Conservation (phyloP, 805 yeast species). For the Yarrowia sp. region DNA sequence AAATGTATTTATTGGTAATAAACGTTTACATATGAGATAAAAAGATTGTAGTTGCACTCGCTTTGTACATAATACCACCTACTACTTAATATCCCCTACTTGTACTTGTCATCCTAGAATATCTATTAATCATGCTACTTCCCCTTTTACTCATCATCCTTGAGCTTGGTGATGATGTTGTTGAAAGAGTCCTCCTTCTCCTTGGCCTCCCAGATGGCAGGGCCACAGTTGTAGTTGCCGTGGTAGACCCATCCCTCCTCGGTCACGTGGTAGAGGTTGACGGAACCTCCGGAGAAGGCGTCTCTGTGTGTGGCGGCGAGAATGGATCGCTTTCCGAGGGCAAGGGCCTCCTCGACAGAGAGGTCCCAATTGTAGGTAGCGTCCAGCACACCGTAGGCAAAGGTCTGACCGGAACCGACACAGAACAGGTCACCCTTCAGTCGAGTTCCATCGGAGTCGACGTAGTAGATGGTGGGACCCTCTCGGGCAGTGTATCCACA, state of each 20-base stretch:
- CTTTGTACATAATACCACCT: too few relatives aligned
- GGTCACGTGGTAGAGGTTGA: slow-evolving; percentile 90
- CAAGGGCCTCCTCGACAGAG: slow-evolving; percentile 89
- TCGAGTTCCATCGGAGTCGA: slow-evolving; percentile 96
- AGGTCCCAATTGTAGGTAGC: slow-evolving; percentile 92
- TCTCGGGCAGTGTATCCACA: slow-evolving; percentile 96
- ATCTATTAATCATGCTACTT: slow-evolving; percentile 28
- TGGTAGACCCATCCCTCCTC: slow-evolving; percentile 95
- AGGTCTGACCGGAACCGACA: slow-evolving; percentile 99
- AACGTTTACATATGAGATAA: background rate
- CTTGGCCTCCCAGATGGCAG: slow-evolving; percentile 89
- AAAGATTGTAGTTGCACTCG: too few relatives aligned
- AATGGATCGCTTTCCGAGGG: slow-evolving; percentile 92
- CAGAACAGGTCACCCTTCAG: slow-evolving; percentile 93
- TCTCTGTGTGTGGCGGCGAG: slow-evolving; percentile 98
- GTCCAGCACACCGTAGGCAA: slow-evolving; percentile 97
- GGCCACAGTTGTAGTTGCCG: slow-evolving; percentile 93
- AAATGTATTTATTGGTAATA: slow-evolving; percentile 36
- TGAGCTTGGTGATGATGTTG: slow-evolving; percentile 57
- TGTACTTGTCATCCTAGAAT: background rate
- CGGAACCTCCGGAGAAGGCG: slow-evolving; percentile 96
- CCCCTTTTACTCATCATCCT: slow-evolving; percentile 14
- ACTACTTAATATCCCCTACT: too few relatives aligned
- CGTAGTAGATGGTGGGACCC: slow-evolving; percentile 94
- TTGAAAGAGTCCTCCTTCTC: slow-evolving; percentile 88